phyloP scores from a whole-genome alignment of 2,329 filamentous ascomycete species.

The Cladorrhinum sp. region DNA sequence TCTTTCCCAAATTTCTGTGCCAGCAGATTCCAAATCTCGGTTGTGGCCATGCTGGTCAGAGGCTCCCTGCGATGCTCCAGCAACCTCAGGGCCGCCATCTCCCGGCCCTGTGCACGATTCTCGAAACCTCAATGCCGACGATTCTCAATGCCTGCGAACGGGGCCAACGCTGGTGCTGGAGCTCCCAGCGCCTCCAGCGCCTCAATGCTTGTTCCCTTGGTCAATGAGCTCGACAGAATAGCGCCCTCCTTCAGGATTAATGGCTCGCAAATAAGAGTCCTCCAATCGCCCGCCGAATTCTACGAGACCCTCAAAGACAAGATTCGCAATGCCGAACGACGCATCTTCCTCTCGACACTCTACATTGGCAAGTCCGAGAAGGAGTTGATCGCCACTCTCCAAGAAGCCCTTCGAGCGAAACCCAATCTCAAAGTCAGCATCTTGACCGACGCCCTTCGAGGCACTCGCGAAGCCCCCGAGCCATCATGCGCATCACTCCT shows the following conservation, averaged over 20 bases:
- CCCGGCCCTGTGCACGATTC: constrained; percentile 25
- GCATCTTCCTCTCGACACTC: constrained; percentile 90
- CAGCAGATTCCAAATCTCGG: neutral
- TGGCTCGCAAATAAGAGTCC: constrained; percentile 74
- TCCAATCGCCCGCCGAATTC: constrained; percentile 81
- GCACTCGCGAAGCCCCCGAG: constrained; percentile 83
- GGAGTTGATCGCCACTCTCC: constrained; percentile 79
- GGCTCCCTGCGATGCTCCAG: constrained; percentile 27
- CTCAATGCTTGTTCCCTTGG: constrained; percentile 52
- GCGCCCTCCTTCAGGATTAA: constrained; percentile 86
- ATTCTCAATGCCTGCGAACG: constrained; percentile 39
- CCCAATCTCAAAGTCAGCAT: constrained; percentile 79
- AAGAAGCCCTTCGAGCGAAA: constrained; percentile 69
- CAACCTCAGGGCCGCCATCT: constrained; percentile 22
- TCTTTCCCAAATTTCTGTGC: neutral
- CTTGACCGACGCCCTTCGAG: constrained; percentile 84
- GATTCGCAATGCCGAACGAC: constrained; percentile 72
- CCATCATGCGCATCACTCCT: constrained; percentile 86
- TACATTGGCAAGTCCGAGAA: constrained; percentile 94
- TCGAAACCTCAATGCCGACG: constrained; percentile 38
- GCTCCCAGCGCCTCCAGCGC: constrained; percentile 30
- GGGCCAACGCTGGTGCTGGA: constrained; percentile 23
- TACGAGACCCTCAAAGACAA: constrained; percentile 88
- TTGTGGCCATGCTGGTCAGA: constrained; percentile 30
- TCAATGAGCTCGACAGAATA: constrained; percentile 77